phyloP scores from a whole-genome alignment of 2,329 filamentous ascomycete species.

The Hymenoscyphus fructigenus region DNA sequence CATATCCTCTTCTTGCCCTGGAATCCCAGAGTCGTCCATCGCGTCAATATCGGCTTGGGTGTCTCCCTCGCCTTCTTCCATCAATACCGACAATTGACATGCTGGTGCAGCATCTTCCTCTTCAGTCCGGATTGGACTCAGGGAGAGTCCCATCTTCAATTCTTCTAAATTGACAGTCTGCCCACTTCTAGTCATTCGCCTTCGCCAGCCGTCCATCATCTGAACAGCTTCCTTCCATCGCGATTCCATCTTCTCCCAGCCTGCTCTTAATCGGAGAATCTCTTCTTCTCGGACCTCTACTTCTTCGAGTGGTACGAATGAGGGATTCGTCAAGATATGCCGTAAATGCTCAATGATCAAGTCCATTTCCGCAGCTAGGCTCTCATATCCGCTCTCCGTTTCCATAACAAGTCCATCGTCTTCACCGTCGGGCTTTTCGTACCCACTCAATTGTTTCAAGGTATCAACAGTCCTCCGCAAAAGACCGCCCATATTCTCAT shows the following conservation, averaged over 20 bases:
- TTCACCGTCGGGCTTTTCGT: constrained; percentile 41
- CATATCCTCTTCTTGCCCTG: constrained; percentile 23
- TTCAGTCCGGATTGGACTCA: constrained; percentile 57
- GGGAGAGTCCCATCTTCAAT: constrained; percentile 64
- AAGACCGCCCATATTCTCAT: constrained; percentile 75
- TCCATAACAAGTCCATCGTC: constrained; percentile 27
- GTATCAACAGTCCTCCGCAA: constrained; percentile 70
- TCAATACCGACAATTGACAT: constrained; percentile 35
- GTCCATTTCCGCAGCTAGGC: constrained; percentile 71
- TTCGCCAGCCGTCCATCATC: constrained; percentile 91
- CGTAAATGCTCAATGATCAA: constrained; percentile 77
- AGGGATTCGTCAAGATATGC: constrained; percentile 86
- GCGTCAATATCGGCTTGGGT: constrained; percentile 38
- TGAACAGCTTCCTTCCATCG: constrained; percentile 87
- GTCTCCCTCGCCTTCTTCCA: constrained; percentile 35
- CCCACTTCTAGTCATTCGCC: constrained; percentile 70
- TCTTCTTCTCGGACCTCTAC: constrained; percentile 91
- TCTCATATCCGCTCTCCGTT: constrained; percentile 53
- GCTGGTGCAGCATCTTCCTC: constrained; percentile 50
- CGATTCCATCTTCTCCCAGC: constrained; percentile 91
- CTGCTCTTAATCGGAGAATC: constrained; percentile 76
- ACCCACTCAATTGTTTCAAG: constrained; percentile 68
- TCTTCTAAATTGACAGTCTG: constrained; percentile 69
- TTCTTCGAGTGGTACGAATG: constrained; percentile 93
- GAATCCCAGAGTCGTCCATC: constrained; percentile 33